A percentile compares a stretch with the other conserved stretches of the same genome.
phyloP scores from a whole-genome alignment of 2,329 filamentous ascomycete genomes.

The Sordariomycetes sp. region DNA sequence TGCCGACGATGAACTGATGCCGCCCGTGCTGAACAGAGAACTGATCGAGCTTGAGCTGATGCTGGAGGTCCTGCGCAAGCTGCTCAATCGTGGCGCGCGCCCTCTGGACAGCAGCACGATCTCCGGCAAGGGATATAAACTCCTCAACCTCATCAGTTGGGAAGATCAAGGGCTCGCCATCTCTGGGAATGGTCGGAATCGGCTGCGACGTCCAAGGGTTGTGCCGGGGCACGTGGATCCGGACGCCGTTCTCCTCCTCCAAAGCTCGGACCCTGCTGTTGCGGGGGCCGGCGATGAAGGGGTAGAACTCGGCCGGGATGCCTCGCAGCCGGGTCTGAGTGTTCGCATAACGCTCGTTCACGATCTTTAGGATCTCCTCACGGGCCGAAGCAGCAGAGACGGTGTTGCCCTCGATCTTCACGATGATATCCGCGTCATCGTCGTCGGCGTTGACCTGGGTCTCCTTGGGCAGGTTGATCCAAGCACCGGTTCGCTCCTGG shows the following conservation, averaged over 20 bases:
- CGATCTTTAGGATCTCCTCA: conserved; percentile 75
- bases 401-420: conserved; percentile 82
- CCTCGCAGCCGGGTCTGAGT: conserved; percentile 70
- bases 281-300: conserved; percentile 77
- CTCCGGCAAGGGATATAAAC: conserved; percentile 76
- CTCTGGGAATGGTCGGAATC: conserved; percentile 41
- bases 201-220: conserved; percentile 42
- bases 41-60: conserved; percentile 64
- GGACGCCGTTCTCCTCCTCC: conserved; percentile 65
- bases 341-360: conserved; percentile 71
- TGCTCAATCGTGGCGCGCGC: conserved; percentile 71
- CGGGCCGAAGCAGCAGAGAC: conserved; percentile 75
- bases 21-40: conserved; percentile 72
- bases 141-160: conserved; percentile 51
- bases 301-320: conserved; percentile 86
- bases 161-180: conserved; percentile 58
- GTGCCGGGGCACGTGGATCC: conserved; percentile 73
- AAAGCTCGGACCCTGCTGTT: conserved; percentile 55
- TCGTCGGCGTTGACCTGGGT: conserved; percentile 42
- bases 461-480: conserved; percentile 78
- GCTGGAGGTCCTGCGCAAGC: conserved; percentile 60
- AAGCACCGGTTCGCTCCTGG: conserved; percentile 78
- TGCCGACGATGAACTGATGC: conserved; percentile 90
- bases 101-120: conserved; percentile 69
- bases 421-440: conserved; percentile 73